phyloP scores from a whole-genome alignment of 768 basidiomycete species.

The Podaxis pistillaris region DNA sequence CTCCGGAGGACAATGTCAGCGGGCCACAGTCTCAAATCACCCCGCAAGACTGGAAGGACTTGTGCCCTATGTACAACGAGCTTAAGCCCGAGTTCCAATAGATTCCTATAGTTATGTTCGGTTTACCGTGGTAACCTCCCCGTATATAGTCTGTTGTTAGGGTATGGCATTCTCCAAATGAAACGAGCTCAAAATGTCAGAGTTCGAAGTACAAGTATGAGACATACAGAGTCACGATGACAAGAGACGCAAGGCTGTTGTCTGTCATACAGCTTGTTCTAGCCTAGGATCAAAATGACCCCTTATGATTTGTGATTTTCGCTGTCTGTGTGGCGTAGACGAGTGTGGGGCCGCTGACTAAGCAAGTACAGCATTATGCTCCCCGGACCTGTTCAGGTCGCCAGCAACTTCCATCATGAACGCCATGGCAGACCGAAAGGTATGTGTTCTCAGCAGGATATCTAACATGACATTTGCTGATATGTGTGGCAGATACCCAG shows the following conservation, averaged over 20 bases:
- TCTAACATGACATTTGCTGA: not conserved
- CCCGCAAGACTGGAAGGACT: slow-evolving; percentile 21
- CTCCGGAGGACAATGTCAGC: slow-evolving; percentile 25
- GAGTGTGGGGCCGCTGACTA: slow-evolving; percentile 14
- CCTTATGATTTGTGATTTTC: not conserved
- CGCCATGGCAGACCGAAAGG: slow-evolving; percentile 34
- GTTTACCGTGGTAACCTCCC: no score
- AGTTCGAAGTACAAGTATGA: not conserved
- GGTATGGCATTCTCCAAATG: no score
- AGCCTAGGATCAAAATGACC: not conserved
- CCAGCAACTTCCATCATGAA: slow-evolving; percentile 14
- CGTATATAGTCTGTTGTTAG: no score
- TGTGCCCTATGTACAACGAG: slow-evolving; percentile 20
- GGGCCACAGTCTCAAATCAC: slow-evolving; percentile 26
- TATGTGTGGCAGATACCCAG: slow-evolving; percentile 22
- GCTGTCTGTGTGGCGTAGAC: not conserved
- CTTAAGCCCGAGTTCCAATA: slow-evolving; percentile 19
- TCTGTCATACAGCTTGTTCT: not conserved
- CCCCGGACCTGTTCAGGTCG: not conserved
- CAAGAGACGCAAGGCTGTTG: not conserved
- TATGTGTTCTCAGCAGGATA: not conserved
- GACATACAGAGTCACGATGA: not conserved
- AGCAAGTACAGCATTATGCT: slow-evolving; percentile 15
- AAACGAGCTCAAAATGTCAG: no score
- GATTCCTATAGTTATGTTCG: not conserved